Evolutionary conservation across 179 eudicot species (phyloP).

Genomic region (Pouteria campechiana): DNA sequence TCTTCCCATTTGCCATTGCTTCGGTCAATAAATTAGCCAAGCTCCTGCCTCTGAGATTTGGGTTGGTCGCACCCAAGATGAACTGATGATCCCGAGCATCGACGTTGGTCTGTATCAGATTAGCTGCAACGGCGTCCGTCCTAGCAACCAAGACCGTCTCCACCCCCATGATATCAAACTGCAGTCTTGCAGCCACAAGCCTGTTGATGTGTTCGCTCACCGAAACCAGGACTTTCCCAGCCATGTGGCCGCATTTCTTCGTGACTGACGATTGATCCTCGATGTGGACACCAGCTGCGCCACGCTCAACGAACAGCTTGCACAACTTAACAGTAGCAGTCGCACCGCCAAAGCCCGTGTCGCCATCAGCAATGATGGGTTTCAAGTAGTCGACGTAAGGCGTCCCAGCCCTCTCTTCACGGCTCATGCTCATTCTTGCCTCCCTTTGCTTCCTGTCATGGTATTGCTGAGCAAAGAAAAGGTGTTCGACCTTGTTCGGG

Average conservation of each 20-base stretch:
- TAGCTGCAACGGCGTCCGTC: constrained; percentile 82
- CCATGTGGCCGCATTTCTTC: constrained; percentile 97
- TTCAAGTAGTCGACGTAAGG: constrained; percentile 65
- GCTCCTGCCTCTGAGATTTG: constrained; percentile 35
- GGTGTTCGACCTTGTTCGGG: constrained; percentile 80
- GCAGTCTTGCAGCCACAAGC: constrained; percentile 71
- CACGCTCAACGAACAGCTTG: constrained; percentile 82
- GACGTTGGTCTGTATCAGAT: constrained; percentile 59
- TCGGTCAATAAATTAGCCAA: constrained; percentile 38
- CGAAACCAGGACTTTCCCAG: constrained; percentile 71
- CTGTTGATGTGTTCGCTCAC: constrained; percentile 68
- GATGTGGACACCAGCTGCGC: constrained; percentile 85
- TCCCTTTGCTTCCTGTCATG: constrained; percentile 81
- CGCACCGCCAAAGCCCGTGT: constrained; percentile 89
- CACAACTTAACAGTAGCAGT: constrained; percentile 79
- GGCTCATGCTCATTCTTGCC: constrained; percentile 63
- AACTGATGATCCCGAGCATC: constrained; percentile 77
- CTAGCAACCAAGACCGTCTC: constrained; percentile 78
- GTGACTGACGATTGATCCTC: constrained; percentile 89
- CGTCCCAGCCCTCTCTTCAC: constrained; percentile 59
- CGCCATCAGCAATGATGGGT: constrained; percentile 90
- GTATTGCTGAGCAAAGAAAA: constrained; percentile 62
- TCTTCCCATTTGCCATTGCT: constrained; percentile 51
- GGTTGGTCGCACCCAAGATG: constrained; percentile 62
- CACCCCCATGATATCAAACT: constrained; percentile 75